Base-by-base conservation (phyloP, 441 rosid genomes). In the Corymbia calophylla region DNA sequence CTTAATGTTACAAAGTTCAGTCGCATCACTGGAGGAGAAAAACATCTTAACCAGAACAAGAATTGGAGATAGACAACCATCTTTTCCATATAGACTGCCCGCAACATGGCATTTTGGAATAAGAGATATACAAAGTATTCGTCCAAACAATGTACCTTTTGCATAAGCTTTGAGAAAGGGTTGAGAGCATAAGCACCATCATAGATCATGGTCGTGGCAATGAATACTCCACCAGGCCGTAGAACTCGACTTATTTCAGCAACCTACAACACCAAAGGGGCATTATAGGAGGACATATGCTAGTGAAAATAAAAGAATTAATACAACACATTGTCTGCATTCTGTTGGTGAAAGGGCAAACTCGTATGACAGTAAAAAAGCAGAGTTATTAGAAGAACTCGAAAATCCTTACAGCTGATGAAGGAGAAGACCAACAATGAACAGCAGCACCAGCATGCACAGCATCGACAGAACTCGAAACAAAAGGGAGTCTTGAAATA, bases 381-480 rank as follows among this genome's bases (percentile, higher is more conserved):
- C 87, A 47, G 81, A 86, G 17, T 29, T 48, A 49, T 29, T 48
- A 49, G 70, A 49, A 23, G 29, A 58, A 17, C 25, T 64, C 48
- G 73, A 25, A 88, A 89, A 86, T 68, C 39, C 95, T 94, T 94
- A 97, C 98, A 18, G 97, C 99, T 49, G 93, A 89, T 54, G 96
- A 92, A 88, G 99, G 99, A 44, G 98, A 97, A 91, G 99, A 96
- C 99, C 99, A 97, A 89, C 99, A 95, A 91, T 97, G 99, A 86
- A 97, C 86, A 89, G 99, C 99, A 89, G 97, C 98, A 91, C 97
- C 99, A 39, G 98, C 99, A 89, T 95, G 99, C 90, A 97, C 94
- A 53, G 97, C 97, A 90, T 97, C 97, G 11, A 97, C 90, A 27
- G 99, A 95, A 91, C 96, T 89, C 85, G 97, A 91, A 68, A 91